phyloP scores from a whole-genome alignment of 2,329 filamentous ascomycete genomes.

The Orbilia javanica region DNA sequence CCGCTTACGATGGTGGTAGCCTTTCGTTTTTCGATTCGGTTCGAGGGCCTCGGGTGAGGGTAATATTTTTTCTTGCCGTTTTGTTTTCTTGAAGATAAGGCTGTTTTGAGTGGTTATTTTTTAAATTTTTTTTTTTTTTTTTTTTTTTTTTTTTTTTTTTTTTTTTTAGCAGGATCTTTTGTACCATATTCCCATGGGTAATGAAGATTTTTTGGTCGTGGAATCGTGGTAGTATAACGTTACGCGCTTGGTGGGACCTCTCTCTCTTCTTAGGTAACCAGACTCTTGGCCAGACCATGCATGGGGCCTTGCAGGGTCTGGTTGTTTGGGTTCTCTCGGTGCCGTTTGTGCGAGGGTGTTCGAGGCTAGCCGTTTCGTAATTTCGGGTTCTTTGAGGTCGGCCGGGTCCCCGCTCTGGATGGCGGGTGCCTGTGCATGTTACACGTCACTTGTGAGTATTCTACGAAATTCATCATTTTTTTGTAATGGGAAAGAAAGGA shows the following conservation, averaged over 20 bases:
- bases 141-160: neutral
- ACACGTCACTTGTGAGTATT: constrained; percentile 13
- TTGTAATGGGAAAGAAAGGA: neutral
- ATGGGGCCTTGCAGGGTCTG: constrained; percentile 12
- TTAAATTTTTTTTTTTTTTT: constrained; percentile 1
- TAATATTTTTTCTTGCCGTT: neutral
- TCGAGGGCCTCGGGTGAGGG: neutral
- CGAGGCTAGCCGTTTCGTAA: neutral
- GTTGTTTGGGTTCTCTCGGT: neutral
- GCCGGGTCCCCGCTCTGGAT: constrained; percentile 3
- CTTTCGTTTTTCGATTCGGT: neutral
- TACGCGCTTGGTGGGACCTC: neutral
- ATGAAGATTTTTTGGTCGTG: no score
- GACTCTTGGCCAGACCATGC: neutral
- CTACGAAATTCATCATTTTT: neutral
- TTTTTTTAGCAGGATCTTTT: neutral
- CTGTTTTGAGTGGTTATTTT: neutral
- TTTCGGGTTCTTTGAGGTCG: neutral
- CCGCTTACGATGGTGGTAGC: neutral
- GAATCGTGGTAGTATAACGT: constrained; percentile 13
- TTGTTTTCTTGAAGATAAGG: neutral
- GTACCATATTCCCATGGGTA: no score
- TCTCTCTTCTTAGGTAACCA: neutral
- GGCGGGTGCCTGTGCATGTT: constrained; percentile 8
- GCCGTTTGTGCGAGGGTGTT: neutral